Evolutionary conservation across 2,329 filamentous ascomycete species (phyloP).

Genomic region (Aspergillus puulaauensis): DNA sequence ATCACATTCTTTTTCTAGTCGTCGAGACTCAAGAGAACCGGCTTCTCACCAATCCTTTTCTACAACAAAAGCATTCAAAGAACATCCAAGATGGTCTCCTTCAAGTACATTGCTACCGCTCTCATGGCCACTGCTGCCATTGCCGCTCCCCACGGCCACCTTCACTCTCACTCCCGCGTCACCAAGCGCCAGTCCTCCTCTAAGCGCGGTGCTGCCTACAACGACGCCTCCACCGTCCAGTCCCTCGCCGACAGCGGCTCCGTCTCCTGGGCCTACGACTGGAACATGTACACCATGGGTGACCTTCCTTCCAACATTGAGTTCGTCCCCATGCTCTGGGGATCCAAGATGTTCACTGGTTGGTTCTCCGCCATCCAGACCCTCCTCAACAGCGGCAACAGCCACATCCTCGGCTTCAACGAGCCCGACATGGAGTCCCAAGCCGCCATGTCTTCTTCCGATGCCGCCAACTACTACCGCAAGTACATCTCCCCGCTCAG

Average conservation of each 20-base stretch:
- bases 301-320: conserved; percentile 35
- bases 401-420: conserved; percentile 47
- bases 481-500: conserved; percentile 39
- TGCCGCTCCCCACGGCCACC: conserved; percentile 28
- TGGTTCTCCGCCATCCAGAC: conserved; percentile 37
- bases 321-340: conserved; percentile 49
- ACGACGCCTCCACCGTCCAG: conserved; percentile 33
- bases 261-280: conserved; percentile 49
- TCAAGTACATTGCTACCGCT: conserved; percentile 33
- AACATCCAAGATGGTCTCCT: conserved; percentile 37
- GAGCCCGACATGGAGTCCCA: conserved; percentile 45
- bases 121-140: conserved; percentile 36
- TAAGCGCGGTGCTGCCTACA: conserved; percentile 42
- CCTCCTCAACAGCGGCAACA: conserved; percentile 34
- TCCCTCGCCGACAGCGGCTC: conserved; percentile 29
- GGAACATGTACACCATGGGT: conserved; percentile 36
- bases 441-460: conserved; percentile 37
- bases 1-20: conserved; percentile 9
- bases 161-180: conserved; percentile 1
- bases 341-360: conserved; percentile 33
- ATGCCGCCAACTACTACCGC: conserved; percentile 38
- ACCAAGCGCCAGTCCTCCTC: conserved; percentile 19
- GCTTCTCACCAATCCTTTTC: conserved; percentile 10
- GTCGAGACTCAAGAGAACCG: conserved; percentile 22
- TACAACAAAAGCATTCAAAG: background rate